These are phyloP conservation scores for Mycena crocata DNA, from an alignment of 768 basidiomycete genomes.

Conservation along the genomic window DNA sequence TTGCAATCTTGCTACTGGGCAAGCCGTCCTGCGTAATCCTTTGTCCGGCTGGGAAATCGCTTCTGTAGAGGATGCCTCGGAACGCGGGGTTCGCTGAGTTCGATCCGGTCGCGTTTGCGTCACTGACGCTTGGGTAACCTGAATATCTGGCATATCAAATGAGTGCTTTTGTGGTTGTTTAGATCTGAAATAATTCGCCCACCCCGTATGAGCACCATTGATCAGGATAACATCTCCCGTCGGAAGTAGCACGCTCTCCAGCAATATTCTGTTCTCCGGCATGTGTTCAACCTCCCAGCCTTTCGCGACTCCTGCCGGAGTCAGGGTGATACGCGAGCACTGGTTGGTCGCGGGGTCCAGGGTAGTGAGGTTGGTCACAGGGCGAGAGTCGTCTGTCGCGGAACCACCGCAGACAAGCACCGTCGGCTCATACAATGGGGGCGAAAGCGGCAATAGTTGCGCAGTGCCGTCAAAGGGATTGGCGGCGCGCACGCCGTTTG, in stretches of 20 bases:
- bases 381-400: slow-evolving; percentile 54
- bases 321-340: slow-evolving; percentile 64
- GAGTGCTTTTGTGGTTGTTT: background rate
- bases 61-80: slow-evolving; percentile 43
- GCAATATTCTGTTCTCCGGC: slow-evolving; percentile 66
- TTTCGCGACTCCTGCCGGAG: slow-evolving; percentile 55
- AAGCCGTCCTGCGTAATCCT: slow-evolving; percentile 61
- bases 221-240: slow-evolving; percentile 66
- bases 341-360: slow-evolving; percentile 66
- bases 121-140: slow-evolving; percentile 54
- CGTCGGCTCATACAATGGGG: slow-evolving; percentile 59
- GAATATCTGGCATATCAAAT: slow-evolving; percentile 65
- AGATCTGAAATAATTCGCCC: slow-evolving; percentile 41
- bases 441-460: slow-evolving; percentile 62
- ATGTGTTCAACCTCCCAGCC: slow-evolving; percentile 69
- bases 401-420: slow-evolving; percentile 70
- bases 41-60: slow-evolving; percentile 60
- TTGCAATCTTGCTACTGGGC: slow-evolving; percentile 58
- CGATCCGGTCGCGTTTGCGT: slow-evolving; percentile 45
- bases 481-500: slow-evolving; percentile 69
- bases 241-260: slow-evolving; percentile 68
- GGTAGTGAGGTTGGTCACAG: slow-evolving; percentile 58
- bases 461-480: slow-evolving; percentile 71
- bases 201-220: slow-evolving; percentile 47
- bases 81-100: slow-evolving; percentile 25